A percentile compares a stretch with the other conserved stretches of the same genome.
Conservation (phyloP, 2,329 filamentous ascomycete species). For the Exophiala spinifera region DNA sequence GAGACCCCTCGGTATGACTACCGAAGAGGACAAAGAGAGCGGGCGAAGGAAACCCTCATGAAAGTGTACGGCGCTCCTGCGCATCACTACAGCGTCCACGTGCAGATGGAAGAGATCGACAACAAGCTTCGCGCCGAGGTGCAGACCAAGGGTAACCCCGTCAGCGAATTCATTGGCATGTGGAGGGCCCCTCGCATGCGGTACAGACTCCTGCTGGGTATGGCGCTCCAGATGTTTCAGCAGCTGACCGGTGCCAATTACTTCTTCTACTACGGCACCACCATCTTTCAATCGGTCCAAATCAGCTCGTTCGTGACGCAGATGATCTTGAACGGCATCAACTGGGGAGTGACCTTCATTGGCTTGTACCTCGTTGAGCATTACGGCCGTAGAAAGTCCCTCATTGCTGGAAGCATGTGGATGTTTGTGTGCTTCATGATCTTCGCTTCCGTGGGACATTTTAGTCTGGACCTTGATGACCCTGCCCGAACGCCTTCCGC, state of each 20-base stretch:
- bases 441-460: constrained; percentile 54
- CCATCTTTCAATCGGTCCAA: constrained; percentile 55
- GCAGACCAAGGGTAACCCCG: constrained; percentile 44
- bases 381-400: constrained; percentile 64
- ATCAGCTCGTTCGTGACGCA: constrained; percentile 53
- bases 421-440: constrained; percentile 64
- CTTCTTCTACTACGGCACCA: constrained; percentile 53
- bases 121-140: constrained; percentile 46
- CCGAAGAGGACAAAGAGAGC: constrained; percentile 50
- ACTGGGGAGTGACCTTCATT: constrained; percentile 59
- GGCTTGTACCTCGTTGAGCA: constrained; percentile 68
- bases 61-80: constrained; percentile 53
- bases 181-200: constrained; percentile 48
- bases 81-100: constrained; percentile 51
- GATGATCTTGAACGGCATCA: constrained; percentile 66
- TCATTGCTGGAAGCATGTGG: constrained; percentile 66
- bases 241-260: constrained; percentile 46
- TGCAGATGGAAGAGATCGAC: constrained; percentile 22
- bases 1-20: constrained; percentile 59
- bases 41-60: constrained; percentile 51
- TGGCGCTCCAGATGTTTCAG: constrained; percentile 47
- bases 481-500: constrained; percentile 47
- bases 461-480: constrained; percentile 37
- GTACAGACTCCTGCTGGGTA: constrained; percentile 42
- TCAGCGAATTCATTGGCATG: constrained; percentile 42